Base-by-base conservation (phyloP, 768 basidiomycete species). In the Gloeopeniophorella convolvens region DNA sequence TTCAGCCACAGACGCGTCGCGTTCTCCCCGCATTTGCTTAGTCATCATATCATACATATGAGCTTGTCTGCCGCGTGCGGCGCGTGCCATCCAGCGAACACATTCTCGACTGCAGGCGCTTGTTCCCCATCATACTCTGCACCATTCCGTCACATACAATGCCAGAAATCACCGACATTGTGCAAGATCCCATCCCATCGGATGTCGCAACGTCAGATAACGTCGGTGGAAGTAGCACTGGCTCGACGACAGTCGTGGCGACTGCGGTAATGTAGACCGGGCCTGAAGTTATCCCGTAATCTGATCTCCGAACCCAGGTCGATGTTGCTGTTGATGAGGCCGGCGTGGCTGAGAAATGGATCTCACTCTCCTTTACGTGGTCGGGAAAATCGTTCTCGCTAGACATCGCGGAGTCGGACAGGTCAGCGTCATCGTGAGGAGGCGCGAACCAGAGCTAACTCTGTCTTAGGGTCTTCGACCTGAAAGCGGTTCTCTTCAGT, bases 391-490 rank as follows among this genome's bases (percentile, higher is more conserved):
- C 73, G 0, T 87, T 78, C 59, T 70, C 70, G n/a, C 57, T 90
- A 48, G 72, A 77, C 47, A 70, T 92, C 8, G 85, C 85, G 6
- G 85, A 86, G 40, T 85, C 85, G 23, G 89, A 92, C 66, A 79
- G 84, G 88, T 83, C 56, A 21, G 57, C 50, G 32, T 37, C 32
- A 40, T 31, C 20, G 10, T 20, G 33, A 24, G 32, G 10, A 27
- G 4, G 2, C 16, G 10, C 20, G 5, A 11, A 13, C 37, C 15
- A n/a, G 9, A 42, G 18, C 49, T 42, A 11, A 50, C 16, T 11
- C 34, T 36, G 24, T 12, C 13, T 8, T 42, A 93, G 89, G 66
- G 78, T 93, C 10, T 87, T 80, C 59, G 91, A 94, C 61, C 71
- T 94, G 58, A 89, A 91, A 66, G 70, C 72, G 13, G 65, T 74